Base-by-base conservation (phyloP, 2,329 filamentous ascomycete genomes). In the Aspergillus unguis region DNA sequence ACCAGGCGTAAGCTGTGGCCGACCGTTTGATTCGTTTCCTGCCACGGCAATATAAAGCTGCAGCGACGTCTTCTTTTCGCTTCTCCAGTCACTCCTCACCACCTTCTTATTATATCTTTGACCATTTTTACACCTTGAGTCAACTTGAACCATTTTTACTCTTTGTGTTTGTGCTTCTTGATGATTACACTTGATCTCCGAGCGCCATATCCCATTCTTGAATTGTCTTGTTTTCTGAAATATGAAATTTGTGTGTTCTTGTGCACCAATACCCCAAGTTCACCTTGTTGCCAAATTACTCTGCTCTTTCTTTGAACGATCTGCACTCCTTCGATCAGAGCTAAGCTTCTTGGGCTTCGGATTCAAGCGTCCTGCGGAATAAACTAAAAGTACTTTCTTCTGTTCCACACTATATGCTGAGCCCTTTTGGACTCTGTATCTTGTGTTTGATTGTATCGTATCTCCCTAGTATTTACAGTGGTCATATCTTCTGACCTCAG, bases 1-100 rank as follows among this genome's bases (percentile, higher is more conserved):
- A 84, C 71, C 81, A 83, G 69, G 78, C 78, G 61, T 85, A 81
- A 64, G 58, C 52, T 33, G 29, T 58, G 27, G 42, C 52, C 38
- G 36, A 17, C 47, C 33, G 49, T 51, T 36, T 48, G 48, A 52
- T 36, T 44, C 38, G 54, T 55, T 53, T 42, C 41, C 48, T 55
- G 51, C 52, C 50, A 53, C 41, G 52, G 55, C 51, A 44, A 52
- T 49, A 52, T 48, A 53, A 54, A 58, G 47, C 53, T 57, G 50
- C 57, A 51, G 48, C 44, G 43, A 55, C 44, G 44, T 58, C 35
- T 44, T 53, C 44, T 45, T 35, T 49, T 58, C 38, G 43, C 49
- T 48, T 57, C 44, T 57, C 47, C 55, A 54, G 52, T 53, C 55
- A 51, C 52, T 53, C 50, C 48, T 59, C 46, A 51, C 50, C 40